Evolutionary conservation across 768 basidiomycete species (phyloP).

Genomic region (Clavaria fumosa): DNA sequence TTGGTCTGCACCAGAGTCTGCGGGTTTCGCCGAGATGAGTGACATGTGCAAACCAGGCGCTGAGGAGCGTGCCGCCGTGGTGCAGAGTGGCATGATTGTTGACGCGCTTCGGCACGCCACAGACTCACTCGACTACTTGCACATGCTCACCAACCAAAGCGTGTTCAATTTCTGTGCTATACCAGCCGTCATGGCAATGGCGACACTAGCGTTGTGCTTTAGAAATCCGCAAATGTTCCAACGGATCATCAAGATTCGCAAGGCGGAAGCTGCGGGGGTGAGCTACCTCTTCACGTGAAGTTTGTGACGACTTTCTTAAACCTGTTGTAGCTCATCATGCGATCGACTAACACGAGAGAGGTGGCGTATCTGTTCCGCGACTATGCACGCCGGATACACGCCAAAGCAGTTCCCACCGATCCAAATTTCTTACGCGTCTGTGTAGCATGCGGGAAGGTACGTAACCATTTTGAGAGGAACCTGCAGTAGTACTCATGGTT

Average conservation of each 20-base stretch:
- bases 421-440: conserved; percentile 77
- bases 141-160: conserved; percentile 73
- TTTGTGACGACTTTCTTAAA: not conserved
- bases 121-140: conserved; percentile 83
- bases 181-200: conserved; percentile 90
- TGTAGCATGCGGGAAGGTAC: conserved; percentile 70
- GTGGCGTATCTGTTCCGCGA: conserved; percentile 80
- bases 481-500: too few relatives aligned
- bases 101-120: conserved; percentile 75
- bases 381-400: conserved; percentile 70
- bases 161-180: conserved; percentile 96
- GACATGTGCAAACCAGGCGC: conserved; percentile 48
- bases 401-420: conserved; percentile 62
- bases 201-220: conserved; percentile 83
- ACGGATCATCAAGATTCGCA: conserved; percentile 87
- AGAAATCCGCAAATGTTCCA: conserved; percentile 84
- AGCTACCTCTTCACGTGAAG: not conserved
- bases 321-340: conserved; percentile 64
- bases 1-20: conserved; percentile 52
- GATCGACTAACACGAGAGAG: conserved; percentile 81
- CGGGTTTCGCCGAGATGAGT: conserved; percentile 54
- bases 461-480: too few relatives aligned
- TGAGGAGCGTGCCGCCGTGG: conserved; percentile 57
- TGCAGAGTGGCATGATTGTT: conserved; percentile 76
- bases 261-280: conserved; percentile 75